Conservation (phyloP, 345 rosid genomes). For the Murraya paniculata region DNA sequence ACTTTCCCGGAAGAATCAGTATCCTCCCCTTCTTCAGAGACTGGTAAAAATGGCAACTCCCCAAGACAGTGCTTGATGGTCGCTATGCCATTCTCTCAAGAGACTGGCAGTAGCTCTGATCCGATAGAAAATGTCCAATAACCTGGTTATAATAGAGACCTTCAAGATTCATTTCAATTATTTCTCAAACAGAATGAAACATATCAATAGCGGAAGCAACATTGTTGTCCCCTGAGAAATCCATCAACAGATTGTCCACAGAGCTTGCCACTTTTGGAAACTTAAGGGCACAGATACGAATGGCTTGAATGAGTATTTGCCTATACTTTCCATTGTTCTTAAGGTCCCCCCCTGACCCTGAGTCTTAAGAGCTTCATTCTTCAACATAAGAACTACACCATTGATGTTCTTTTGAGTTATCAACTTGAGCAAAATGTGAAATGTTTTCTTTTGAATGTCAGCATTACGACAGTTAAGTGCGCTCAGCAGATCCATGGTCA, state of each 20-base stretch:
- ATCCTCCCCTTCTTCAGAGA: constrained; percentile 65
- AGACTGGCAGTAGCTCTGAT: constrained; percentile 81
- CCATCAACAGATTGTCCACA: constrained; percentile 84
- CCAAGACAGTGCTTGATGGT: constrained; percentile 89
- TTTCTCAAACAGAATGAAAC: constrained; percentile 70
- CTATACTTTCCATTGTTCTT: constrained; percentile 90
- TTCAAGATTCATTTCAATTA: constrained; percentile 77
- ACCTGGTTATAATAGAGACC: constrained; percentile 76
- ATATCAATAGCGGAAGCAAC: constrained; percentile 87
- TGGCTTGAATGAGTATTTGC: constrained; percentile 92
- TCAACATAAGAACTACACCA: constrained; percentile 71
- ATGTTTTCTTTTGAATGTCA: constrained; percentile 77
- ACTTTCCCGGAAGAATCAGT: constrained; percentile 53
- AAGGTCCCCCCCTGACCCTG: constrained; percentile 76
- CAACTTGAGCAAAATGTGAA: constrained; percentile 72
- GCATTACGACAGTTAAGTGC: constrained; percentile 82
- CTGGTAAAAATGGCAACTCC: constrained; percentile 70
- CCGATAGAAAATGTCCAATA: constrained; percentile 82
- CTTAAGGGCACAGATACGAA: constrained; percentile 81
- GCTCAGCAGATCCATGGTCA: constrained; percentile 85
- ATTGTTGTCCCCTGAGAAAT: constrained; percentile 83
- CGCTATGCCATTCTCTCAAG: constrained; percentile 78
- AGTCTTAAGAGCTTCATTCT: constrained; percentile 89
- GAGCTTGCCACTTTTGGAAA: constrained; percentile 91
- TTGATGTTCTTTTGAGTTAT: constrained; percentile 72